These are phyloP conservation scores for Allium sativum DNA, from an alignment of 106 monocot genomes.

Conservation along the genomic window DNA sequence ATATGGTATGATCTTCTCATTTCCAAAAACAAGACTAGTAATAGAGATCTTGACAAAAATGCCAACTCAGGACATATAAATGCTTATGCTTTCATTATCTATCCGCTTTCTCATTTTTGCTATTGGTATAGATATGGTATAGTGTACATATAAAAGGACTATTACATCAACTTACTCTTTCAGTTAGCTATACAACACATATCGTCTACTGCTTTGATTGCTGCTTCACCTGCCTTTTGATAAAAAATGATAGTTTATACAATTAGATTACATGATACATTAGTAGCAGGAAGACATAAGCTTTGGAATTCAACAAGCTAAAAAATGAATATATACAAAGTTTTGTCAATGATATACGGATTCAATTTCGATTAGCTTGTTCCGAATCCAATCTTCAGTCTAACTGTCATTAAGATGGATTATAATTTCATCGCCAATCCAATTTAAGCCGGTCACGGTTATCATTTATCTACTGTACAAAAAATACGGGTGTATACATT, in stretches of 20 bases:
- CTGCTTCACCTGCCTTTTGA: slow-evolving; percentile 4
- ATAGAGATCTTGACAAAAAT: slow-evolving; percentile 7
- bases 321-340: no score
- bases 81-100: slow-evolving; percentile 4
- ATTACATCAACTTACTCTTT: neutral
- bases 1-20: neutral
- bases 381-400: no score
- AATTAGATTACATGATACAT: no score
- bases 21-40: neutral
- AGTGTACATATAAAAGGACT: neutral
- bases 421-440: no score
- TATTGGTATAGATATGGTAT: neutral
- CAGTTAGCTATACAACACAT: neutral
- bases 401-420: no score
- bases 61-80: neutral
- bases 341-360: no score
- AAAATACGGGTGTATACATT: no score
- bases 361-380: no score
- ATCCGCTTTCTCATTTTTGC: slow-evolving; percentile 6
- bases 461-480: no score
- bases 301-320: no score
- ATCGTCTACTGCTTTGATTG: slow-evolving; percentile 1
- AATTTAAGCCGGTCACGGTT: no score
- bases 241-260: slow-evolving; percentile 1
- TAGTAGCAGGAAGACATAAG: no score